A percentile compares a stretch with the other conserved stretches of the same genome.
phyloP scores from a whole-genome alignment of 148 eudicot species.

The Silene conica region DNA sequence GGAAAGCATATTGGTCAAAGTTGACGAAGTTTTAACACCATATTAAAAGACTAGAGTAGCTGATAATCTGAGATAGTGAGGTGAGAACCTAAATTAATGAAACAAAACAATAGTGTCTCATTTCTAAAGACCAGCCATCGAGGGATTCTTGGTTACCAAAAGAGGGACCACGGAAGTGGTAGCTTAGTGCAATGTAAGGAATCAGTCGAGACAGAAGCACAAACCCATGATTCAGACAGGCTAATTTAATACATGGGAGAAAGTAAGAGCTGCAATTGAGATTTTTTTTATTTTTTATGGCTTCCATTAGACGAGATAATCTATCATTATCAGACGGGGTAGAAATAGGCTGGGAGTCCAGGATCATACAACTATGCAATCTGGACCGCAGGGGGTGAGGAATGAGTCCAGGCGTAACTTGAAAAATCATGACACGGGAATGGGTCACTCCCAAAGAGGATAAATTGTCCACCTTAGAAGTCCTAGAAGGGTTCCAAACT shows the following conservation, averaged over 20 bases:
- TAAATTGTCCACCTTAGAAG: too few relatives aligned
- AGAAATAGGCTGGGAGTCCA: background rate
- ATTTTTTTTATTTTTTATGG: background rate
- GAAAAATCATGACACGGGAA: too few relatives aligned
- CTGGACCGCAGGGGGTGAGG: too few relatives aligned
- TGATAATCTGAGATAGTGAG: background rate
- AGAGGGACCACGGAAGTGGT: background rate
- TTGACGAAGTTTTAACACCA: background rate
- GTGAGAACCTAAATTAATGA: background rate
- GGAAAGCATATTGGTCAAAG: too few relatives aligned
- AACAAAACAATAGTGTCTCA: background rate
- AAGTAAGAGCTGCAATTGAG: background rate
- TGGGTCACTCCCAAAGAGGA: too few relatives aligned
- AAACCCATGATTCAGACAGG: background rate
- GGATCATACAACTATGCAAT: too few relatives aligned
- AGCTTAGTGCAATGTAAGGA: background rate
- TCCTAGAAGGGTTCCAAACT: too few relatives aligned
- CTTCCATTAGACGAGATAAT: background rate
- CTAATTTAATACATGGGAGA: background rate
- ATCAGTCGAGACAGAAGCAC: background rate
- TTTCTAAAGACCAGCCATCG: background rate
- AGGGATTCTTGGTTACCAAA: background rate
- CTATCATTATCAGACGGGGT: background rate
- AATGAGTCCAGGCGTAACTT: too few relatives aligned
- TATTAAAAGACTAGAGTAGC: background rate